Conservation (phyloP, 2,329 filamentous ascomycete genomes). For the Pseudogymnoascus sp. region DNA sequence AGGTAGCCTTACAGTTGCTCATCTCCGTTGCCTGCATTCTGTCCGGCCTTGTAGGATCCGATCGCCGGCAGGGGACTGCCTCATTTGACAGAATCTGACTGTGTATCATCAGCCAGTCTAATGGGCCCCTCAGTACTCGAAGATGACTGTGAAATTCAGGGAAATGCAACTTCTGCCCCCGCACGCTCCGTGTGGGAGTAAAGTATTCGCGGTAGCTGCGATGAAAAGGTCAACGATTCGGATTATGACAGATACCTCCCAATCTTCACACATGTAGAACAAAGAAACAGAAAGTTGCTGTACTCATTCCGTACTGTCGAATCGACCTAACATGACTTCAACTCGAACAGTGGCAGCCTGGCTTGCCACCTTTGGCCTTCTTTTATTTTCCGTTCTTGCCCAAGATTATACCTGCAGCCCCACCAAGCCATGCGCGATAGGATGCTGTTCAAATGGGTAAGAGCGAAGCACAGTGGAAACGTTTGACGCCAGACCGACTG, state of each 20-base stretch:
- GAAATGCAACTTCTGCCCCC: neutral
- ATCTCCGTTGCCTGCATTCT: neutral
- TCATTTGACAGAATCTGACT: neutral
- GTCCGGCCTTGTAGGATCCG: neutral
- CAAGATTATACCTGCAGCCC: neutral
- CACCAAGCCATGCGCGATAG: neutral
- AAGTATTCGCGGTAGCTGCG: neutral
- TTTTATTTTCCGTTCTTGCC: neutral
- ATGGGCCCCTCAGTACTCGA: neutral
- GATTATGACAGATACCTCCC: neutral
- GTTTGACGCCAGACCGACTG: neutral
- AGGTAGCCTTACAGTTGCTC: neutral
- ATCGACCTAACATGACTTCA: neutral
- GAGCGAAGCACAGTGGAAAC: neutral
- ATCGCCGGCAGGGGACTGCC: neutral
- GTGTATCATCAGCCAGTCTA: neutral
- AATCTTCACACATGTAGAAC: neutral
- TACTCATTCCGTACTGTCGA: neutral
- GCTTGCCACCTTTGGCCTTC: neutral
- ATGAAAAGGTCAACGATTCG: neutral
- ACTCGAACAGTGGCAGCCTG: neutral
- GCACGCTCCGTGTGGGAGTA: neutral
- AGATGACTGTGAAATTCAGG: neutral
- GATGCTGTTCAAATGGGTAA: neutral
- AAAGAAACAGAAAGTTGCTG: neutral